Base-by-base conservation (phyloP, 1,139 yeast genomes). In the Suhomyces kunorum region DNA sequence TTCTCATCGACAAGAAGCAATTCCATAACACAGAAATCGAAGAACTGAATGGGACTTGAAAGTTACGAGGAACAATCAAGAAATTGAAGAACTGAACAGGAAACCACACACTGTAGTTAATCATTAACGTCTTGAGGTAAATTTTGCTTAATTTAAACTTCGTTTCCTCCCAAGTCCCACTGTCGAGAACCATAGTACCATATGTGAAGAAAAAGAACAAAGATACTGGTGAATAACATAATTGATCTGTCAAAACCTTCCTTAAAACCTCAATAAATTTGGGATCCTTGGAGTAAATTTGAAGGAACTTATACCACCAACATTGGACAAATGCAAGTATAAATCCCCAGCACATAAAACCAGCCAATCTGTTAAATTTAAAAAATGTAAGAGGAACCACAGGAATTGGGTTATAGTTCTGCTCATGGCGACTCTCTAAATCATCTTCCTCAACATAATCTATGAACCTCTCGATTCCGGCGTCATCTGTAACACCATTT, bases 21-120 rank as follows among this genome's bases (percentile, higher is more conserved):
- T 89, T 87, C 97, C 97, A 89, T 30, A 88, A 68, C 20, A 89
- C 94, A 22, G 95, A 88, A n/a, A 92, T 71, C 9, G 94, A 81
- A 1, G 96, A 84, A 43, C 95, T 83, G 58, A 92, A 90, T 0
- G 97, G 97, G 4, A 90, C 95, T 61, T 92, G 98, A 50, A 81
- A 76, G 46, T 77, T 76, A 40, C 81, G 70, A 0, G 98, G 97
- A 57, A 92, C 78, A 8, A 87, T 57, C 46, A 88, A 69, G 55
- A 92, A 92, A 61, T 92, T 92, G 51, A 90, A 70, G 53, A 92
- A 87, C 60, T 92, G 98, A 6, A 92, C 95, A 2, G 90, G 80
- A 36, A 96, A 95, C 98, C 98, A 92, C n/a, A 92, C 81, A 42
- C 86, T 72, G 59, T 83, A 87, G 59, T 89, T 90, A 42, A 83